phyloP scores from a whole-genome alignment of 2,329 filamentous ascomycete species.

The Huntiella savannae region DNA sequence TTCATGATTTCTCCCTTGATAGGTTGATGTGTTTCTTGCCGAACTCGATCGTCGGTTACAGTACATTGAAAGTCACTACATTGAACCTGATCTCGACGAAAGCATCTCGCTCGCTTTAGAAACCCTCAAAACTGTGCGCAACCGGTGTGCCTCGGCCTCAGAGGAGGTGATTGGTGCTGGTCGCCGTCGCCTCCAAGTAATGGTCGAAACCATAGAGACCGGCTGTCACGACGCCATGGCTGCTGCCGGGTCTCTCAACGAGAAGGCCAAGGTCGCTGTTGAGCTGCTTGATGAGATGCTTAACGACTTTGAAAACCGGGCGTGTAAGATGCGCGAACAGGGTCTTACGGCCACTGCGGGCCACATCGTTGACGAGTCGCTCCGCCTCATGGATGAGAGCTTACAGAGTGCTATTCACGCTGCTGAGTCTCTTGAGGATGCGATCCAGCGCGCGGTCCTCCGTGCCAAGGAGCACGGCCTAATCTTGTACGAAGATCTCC shows the following conservation, averaged over 20 bases:
- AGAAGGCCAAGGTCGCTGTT: slow-evolving; percentile 78
- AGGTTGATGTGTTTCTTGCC: slow-evolving; percentile 64
- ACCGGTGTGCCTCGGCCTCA: slow-evolving; percentile 74
- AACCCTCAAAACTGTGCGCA: slow-evolving; percentile 69
- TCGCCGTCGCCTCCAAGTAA: slow-evolving; percentile 61
- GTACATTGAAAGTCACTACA: slow-evolving; percentile 72
- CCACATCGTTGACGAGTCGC: slow-evolving; percentile 60
- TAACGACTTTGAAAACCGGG: slow-evolving; percentile 64
- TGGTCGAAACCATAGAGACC: slow-evolving; percentile 80
- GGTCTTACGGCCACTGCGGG: slow-evolving; percentile 49
- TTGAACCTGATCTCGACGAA: slow-evolving; percentile 55
- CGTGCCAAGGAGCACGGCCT: slow-evolving; percentile 64
- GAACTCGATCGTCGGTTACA: slow-evolving; percentile 77
- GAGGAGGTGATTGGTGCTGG: slow-evolving; percentile 80
- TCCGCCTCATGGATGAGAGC: slow-evolving; percentile 63
- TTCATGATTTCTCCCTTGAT: not conserved
- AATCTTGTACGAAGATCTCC: slow-evolving; percentile 76
- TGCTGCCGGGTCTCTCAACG: slow-evolving; percentile 70
- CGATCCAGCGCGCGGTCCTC: slow-evolving; percentile 58
- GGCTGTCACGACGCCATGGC: slow-evolving; percentile 73
- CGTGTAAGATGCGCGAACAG: slow-evolving; percentile 60
- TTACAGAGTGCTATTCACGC: slow-evolving; percentile 68
- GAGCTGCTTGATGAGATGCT: slow-evolving; percentile 73
- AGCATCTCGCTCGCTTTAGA: slow-evolving; percentile 70
- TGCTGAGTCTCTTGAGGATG: slow-evolving; percentile 64